phyloP scores from a whole-genome alignment of 2,329 filamentous ascomycete species.

The Anisogramma anomala region DNA sequence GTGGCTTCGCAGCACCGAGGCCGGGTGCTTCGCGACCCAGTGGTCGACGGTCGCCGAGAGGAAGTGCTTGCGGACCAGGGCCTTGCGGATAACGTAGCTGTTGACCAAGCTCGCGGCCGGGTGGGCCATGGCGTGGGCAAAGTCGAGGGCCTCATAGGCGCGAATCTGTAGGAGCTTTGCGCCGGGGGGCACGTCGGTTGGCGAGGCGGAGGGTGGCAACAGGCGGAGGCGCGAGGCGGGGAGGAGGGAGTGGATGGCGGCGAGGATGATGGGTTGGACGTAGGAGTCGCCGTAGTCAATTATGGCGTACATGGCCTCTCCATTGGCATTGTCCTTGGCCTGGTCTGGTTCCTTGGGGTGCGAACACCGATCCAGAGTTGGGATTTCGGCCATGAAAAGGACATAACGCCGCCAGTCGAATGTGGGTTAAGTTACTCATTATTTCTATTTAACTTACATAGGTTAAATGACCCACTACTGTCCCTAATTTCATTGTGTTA shows the following conservation, averaged over 20 bases:
- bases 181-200: slow-evolving; percentile 23
- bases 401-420: too few species aligned
- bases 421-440: too few species aligned
- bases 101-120: slow-evolving; percentile 59
- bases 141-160: slow-evolving; percentile 80
- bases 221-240: slow-evolving; percentile 42
- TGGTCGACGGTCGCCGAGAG: slow-evolving; percentile 71
- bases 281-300: slow-evolving; percentile 81
- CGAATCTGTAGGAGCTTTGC: slow-evolving; percentile 62
- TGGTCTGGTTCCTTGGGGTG: too few species aligned
- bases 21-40: slow-evolving; percentile 76
- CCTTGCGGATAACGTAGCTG: slow-evolving; percentile 91
- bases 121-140: slow-evolving; percentile 57
- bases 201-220: slow-evolving; percentile 30
- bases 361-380: too few species aligned
- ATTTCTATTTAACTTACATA: too few species aligned
- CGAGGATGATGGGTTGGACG: slow-evolving; percentile 73
- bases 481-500: too few species aligned
- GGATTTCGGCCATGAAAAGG: too few species aligned
- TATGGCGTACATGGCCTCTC: slow-evolving; percentile 51
- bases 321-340: too few species aligned
- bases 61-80: slow-evolving; percentile 92
- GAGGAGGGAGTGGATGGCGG: slow-evolving; percentile 55
- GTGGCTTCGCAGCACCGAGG: slow-evolving; percentile 54
- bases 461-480: too few species aligned